phyloP scores from a whole-genome alignment of 2,329 filamentous ascomycete species.

The Sclerotinia borealis region DNA sequence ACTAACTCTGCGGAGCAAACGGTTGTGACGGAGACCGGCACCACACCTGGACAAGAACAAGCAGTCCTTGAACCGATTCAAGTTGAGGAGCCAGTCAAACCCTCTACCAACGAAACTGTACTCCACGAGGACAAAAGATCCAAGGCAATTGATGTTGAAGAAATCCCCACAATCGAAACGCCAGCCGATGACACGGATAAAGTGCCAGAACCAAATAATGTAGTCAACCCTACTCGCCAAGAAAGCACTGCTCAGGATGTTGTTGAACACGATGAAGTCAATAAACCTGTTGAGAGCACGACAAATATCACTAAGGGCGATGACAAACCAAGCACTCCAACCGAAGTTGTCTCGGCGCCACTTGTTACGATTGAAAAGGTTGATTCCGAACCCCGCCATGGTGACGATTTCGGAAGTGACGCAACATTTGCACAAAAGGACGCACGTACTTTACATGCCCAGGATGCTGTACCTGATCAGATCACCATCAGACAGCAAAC shows the following conservation, averaged over 20 bases:
- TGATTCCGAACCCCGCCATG: constrained; percentile 32
- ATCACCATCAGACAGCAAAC: constrained; percentile 26
- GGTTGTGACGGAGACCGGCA: not conserved
- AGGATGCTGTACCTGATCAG: constrained; percentile 34
- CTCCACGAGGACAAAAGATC: not conserved
- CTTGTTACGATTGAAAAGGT: constrained; percentile 32
- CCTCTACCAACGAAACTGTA: not conserved
- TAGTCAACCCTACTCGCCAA: not conserved
- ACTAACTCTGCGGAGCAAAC: not conserved
- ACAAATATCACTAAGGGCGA: not conserved
- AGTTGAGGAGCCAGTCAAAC: not conserved
- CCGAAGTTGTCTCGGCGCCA: constrained; percentile 17
- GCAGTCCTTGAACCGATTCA: not conserved
- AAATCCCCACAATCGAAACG: not conserved
- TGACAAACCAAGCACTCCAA: not conserved
- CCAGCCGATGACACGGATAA: not conserved
- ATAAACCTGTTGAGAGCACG: not conserved
- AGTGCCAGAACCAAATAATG: not conserved
- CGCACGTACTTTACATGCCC: constrained; percentile 30
- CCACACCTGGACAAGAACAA: not conserved
- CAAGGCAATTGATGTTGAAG: not conserved
- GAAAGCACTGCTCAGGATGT: not conserved
- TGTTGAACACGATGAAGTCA: not conserved
- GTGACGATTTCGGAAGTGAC: constrained; percentile 34
- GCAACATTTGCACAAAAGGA: constrained; percentile 33